A percentile compares a stretch with the other conserved stretches of the same genome.
Conservation (phyloP, 768 basidiomycete species). For the Hortiboletus campestris region DNA sequence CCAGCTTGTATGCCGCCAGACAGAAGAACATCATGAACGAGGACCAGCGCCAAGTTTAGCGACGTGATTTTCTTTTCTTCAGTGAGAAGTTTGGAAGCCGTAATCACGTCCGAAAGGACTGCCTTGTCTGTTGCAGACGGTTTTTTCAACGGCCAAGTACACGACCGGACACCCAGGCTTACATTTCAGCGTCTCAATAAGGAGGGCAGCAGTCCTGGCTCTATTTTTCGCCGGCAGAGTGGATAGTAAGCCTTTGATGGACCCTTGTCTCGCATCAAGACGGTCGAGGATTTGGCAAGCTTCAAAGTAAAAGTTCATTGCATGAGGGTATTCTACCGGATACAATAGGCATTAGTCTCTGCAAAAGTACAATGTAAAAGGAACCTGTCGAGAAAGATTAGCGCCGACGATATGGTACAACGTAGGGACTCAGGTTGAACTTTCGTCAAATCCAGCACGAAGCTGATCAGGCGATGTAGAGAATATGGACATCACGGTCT, state of each 20-base stretch:
- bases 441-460: constrained; percentile 50
- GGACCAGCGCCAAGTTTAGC: constrained; percentile 72
- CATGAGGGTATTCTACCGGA: constrained; percentile 25
- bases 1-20: constrained; percentile 85
- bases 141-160: constrained; percentile 6
- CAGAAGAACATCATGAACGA: constrained; percentile 88
- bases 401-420: constrained; percentile 10
- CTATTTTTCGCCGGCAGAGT: constrained; percentile 70
- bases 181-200: constrained; percentile 98
- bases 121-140: constrained; percentile 59
- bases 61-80: constrained; percentile 78
- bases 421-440: constrained; percentile 24
- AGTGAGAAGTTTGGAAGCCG: constrained; percentile 61
- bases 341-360: constrained; percentile 28
- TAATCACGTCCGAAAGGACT: constrained; percentile 68
- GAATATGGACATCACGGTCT: constrained; percentile 63
- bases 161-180: constrained; percentile 28
- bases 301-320: constrained; percentile 96
- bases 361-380: constrained; percentile 21
- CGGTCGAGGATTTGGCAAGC: constrained; percentile 81
- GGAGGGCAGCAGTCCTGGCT: constrained; percentile 78
- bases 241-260: constrained; percentile 80
- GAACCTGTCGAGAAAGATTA: constrained; percentile 29
- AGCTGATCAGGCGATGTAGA: constrained; percentile 90
- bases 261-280: constrained; percentile 87